These are phyloP conservation scores for Tetradesmus lagerheimii DNA, from an alignment of 139 green algal genomes.

Conservation along the genomic window DNA sequence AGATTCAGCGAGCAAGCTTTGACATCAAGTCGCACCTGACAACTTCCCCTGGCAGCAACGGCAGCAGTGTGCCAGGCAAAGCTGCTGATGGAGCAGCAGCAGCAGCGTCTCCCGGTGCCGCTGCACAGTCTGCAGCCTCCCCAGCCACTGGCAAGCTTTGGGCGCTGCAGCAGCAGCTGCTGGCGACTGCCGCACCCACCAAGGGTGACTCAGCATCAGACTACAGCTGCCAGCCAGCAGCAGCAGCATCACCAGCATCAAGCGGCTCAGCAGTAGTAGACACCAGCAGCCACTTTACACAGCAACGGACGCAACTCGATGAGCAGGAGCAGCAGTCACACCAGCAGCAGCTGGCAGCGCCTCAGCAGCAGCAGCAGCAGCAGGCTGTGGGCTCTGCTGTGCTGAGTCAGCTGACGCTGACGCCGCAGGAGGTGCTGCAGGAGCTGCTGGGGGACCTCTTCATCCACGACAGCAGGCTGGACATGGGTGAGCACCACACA, in stretches of 20 bases:
- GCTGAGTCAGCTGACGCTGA: slow-evolving; percentile 27
- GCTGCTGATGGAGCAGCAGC: background rate
- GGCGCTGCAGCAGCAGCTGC: background rate
- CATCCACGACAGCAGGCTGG: slow-evolving; percentile 50
- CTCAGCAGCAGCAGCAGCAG: background rate
- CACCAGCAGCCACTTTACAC: background rate
- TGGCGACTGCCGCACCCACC: background rate
- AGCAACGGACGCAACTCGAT: background rate
- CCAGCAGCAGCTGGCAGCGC: background rate
- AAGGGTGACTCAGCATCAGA: background rate
- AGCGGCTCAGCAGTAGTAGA: background rate
- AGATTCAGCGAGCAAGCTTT: slow-evolving; percentile 35
- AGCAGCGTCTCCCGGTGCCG: background rate
- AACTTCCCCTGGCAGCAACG: background rate
- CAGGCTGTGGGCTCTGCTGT: background rate
- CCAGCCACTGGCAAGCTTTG: background rate
- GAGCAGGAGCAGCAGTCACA: background rate
- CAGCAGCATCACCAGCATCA: slow-evolving; percentile 19
- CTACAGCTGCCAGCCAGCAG: background rate
- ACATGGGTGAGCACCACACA: slow-evolving; percentile 38
- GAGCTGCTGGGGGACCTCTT: slow-evolving; percentile 69
- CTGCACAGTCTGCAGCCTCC: background rate
- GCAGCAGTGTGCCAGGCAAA: background rate
- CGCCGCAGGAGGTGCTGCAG: slow-evolving; percentile 52
- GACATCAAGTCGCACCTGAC: slow-evolving; percentile 23